A percentile compares a stretch with the other conserved stretches of the same genome.
Evolutionary conservation across 2,329 filamentous ascomycete genomes (phyloP).

Genomic region (Hypoxylon sp.): DNA sequence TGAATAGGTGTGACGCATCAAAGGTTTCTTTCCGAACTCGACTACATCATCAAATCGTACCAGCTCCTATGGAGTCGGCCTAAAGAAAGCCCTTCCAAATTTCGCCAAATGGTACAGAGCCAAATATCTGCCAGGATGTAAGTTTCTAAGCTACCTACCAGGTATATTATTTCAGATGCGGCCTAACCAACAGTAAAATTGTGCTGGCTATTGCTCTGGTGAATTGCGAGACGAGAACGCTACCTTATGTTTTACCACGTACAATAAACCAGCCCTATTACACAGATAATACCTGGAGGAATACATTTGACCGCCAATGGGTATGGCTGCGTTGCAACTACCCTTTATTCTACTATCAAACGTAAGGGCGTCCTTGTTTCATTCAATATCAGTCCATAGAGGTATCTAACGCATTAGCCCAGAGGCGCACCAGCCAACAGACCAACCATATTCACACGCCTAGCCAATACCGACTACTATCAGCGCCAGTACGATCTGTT

Average conservation of each 20-base stretch:
- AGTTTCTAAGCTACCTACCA: slow-evolving; percentile 47
- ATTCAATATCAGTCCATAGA: slow-evolving; percentile 14
- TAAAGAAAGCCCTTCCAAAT: slow-evolving; percentile 66
- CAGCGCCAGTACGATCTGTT: slow-evolving; percentile 68
- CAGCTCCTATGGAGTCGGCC: slow-evolving; percentile 64
- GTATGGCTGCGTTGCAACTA: slow-evolving; percentile 75
- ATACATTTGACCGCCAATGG: slow-evolving; percentile 68
- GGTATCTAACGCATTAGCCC: slow-evolving; percentile 43
- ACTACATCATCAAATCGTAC: slow-evolving; percentile 46
- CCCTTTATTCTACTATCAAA: slow-evolving; percentile 72
- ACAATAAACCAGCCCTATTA: slow-evolving; percentile 67
- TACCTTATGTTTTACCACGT: slow-evolving; percentile 67
- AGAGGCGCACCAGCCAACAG: slow-evolving; percentile 63
- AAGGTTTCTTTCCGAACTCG: slow-evolving; percentile 55
- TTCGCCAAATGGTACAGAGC: slow-evolving; percentile 69
- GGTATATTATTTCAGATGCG: neutral
- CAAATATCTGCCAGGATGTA: slow-evolving; percentile 63
- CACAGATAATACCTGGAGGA: slow-evolving; percentile 64
- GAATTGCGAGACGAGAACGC: slow-evolving; percentile 60
- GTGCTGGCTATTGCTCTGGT: slow-evolving; percentile 63
- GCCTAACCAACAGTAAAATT: slow-evolving; percentile 48
- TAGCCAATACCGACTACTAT: slow-evolving; percentile 67
- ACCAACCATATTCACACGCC: slow-evolving; percentile 66
- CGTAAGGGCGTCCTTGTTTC: slow-evolving; percentile 53
- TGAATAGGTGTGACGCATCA: slow-evolving; percentile 51